phyloP scores from a whole-genome alignment of 2,329 filamentous ascomycete genomes.

The Talaromyces amestolkiae region DNA sequence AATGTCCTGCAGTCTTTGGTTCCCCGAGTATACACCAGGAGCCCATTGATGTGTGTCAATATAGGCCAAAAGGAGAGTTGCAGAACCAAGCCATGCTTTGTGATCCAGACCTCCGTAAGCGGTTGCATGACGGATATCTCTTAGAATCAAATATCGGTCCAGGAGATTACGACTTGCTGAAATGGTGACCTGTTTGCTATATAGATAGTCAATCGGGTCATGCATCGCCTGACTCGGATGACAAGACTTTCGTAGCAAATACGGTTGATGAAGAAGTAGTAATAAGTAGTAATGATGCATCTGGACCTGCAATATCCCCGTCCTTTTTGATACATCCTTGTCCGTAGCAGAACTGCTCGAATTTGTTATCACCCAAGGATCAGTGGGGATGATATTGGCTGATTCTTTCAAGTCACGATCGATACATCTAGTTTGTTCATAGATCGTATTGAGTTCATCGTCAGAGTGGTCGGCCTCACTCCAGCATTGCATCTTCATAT shows the following conservation, averaged over 20 bases:
- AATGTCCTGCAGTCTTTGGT: constrained; percentile 13
- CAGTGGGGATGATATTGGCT: constrained; percentile 20
- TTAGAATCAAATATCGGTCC: constrained; percentile 21
- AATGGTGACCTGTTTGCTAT: constrained; percentile 21
- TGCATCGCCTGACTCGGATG: no score
- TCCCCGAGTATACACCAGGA: neutral
- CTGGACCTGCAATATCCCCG: constrained; percentile 22
- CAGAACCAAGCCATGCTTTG: constrained; percentile 22
- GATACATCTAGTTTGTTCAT: constrained; percentile 23
- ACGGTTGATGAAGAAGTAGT: constrained; percentile 25
- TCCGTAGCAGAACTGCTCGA: constrained; percentile 11
- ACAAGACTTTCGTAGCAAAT: constrained; percentile 15
- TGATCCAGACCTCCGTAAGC: constrained; percentile 24
- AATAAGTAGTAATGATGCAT: constrained; percentile 27
- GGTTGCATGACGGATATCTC: constrained; percentile 21
- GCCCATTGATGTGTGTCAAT: constrained; percentile 20
- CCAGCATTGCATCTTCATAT: constrained; percentile 19
- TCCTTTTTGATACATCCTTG: constrained; percentile 18
- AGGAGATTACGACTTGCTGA: constrained; percentile 26
- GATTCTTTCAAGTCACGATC: constrained; percentile 23
- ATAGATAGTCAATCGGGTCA: constrained; percentile 16
- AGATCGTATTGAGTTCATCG: neutral
- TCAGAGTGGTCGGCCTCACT: neutral
- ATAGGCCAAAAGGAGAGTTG: constrained; percentile 24
- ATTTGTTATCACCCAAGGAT: constrained; percentile 15